Evolutionary conservation across 805 yeast species (phyloP).

Genomic region (Kuraishia borneana): DNA sequence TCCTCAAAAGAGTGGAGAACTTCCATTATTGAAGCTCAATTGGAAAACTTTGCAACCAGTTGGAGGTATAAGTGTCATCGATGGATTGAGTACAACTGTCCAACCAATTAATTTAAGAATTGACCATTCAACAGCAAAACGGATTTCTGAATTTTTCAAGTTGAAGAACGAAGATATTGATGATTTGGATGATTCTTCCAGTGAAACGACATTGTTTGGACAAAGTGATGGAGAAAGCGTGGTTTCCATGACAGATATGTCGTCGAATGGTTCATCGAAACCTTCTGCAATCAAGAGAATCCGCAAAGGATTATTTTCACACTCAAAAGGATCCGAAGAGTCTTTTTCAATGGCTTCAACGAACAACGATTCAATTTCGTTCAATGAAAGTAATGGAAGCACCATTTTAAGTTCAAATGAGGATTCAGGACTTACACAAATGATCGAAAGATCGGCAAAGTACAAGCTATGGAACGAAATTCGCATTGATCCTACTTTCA

Average conservation of each 20-base stretch:
- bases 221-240: constrained; percentile 1
- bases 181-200: not conserved
- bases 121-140: constrained; percentile 60
- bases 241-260: not conserved
- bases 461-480: constrained; percentile 61
- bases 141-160: constrained; percentile 54
- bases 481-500: constrained; percentile 31
- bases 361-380: not conserved
- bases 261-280: not conserved
- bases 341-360: not conserved
- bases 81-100: constrained; percentile 45
- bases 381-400: constrained; percentile 19
- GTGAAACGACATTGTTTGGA: not conserved
- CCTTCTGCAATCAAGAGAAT: not conserved
- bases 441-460: constrained; percentile 68
- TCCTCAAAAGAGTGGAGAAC: constrained; percentile 5
- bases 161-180: constrained; percentile 16
- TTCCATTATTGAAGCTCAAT: constrained; percentile 26
- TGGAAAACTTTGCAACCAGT: constrained; percentile 81
- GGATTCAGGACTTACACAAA: constrained; percentile 45
- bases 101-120: constrained; percentile 63
- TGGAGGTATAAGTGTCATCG: constrained; percentile 84
- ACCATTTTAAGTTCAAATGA: constrained; percentile 1
- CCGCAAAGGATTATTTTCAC: not conserved
- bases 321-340: not conserved